Conservation (phyloP, 2,329 filamentous ascomycete species). For the Cytospora mali region DNA sequence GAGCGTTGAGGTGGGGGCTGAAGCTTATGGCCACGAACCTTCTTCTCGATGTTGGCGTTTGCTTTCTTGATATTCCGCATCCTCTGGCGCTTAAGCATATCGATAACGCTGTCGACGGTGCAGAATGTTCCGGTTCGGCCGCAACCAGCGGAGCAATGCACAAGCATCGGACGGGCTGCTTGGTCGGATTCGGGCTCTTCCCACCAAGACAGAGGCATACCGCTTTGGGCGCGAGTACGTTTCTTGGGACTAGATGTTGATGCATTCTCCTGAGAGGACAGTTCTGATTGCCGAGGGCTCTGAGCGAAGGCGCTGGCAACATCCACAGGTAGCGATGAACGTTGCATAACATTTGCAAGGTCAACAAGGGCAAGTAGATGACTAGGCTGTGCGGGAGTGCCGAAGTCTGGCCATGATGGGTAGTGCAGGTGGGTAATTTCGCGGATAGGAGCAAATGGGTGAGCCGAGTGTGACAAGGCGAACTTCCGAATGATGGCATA, state of each 20-base stretch:
- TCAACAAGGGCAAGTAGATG: conserved; percentile 90
- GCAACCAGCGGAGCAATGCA: conserved; percentile 95
- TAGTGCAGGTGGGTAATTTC: conserved; percentile 96
- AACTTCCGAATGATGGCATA: conserved; percentile 87
- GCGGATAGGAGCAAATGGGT: conserved; percentile 83
- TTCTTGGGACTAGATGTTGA: conserved; percentile 29
- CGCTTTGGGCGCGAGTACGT: conserved; percentile 22
- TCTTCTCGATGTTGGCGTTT: conserved; percentile 34
- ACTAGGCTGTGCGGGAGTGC: conserved; percentile 83
- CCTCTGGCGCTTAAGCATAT: conserved; percentile 91
- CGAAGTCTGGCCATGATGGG: conserved; percentile 96
- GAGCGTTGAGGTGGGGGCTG: conserved; percentile 30
- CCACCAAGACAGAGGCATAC: conserved; percentile 48
- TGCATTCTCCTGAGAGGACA: not conserved
- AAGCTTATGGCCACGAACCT: conserved; percentile 24
- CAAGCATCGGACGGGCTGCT: conserved; percentile 71
- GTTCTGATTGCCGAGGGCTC: conserved; percentile 1
- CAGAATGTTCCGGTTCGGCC: conserved; percentile 96
- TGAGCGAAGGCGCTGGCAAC: conserved; percentile 36
- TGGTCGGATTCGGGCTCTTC: conserved; percentile 62
- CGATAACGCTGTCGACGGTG: conserved; percentile 92
- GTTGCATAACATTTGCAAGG: conserved; percentile 76
- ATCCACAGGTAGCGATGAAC: conserved; percentile 53
- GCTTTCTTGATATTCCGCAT: conserved; percentile 34
- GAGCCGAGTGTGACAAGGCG: conserved; percentile 72